These are phyloP conservation scores for Laetiporus sulphureus DNA, from an alignment of 1,284 basidiomycete species.

Conservation along the genomic window DNA sequence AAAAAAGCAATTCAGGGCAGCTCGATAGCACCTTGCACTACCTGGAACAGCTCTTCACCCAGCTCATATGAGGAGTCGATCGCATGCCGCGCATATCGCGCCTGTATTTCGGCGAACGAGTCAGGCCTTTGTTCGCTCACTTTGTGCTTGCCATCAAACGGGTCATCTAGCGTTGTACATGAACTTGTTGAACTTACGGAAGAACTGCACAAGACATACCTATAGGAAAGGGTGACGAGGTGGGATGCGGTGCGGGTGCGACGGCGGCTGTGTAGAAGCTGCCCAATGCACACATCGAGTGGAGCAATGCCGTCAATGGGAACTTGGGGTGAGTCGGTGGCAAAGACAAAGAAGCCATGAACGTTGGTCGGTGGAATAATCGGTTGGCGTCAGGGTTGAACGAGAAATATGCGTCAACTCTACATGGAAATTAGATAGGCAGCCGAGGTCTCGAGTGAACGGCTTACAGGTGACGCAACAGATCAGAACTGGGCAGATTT, in stretches of 20 bases:
- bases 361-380: conserved; percentile 59
- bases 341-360: conserved; percentile 54
- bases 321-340: conserved; percentile 64
- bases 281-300: conserved; percentile 72
- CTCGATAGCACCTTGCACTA: conserved; percentile 52
- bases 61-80: conserved; percentile 42
- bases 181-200: not conserved
- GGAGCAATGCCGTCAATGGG: conserved; percentile 58
- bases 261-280: conserved; percentile 59
- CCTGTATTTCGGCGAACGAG: conserved; percentile 64
- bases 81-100: conserved; percentile 45
- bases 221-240: conserved; percentile 20
- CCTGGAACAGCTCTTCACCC: conserved; percentile 52
- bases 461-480: conserved; percentile 58
- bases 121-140: conserved; percentile 37
- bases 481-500: conserved; percentile 50
- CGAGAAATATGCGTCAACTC: conserved; percentile 66
- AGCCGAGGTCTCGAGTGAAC: not conserved
- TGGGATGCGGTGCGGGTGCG: conserved; percentile 43
- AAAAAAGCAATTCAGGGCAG: no score
- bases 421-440: conserved; percentile 18
- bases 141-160: conserved; percentile 42
- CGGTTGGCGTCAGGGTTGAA: conserved; percentile 64
- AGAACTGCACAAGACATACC: conserved; percentile 4
- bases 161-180: conserved; percentile 36